Base-by-base conservation (phyloP, 2,329 filamentous ascomycete genomes). In the Claviceps pusilla region DNA sequence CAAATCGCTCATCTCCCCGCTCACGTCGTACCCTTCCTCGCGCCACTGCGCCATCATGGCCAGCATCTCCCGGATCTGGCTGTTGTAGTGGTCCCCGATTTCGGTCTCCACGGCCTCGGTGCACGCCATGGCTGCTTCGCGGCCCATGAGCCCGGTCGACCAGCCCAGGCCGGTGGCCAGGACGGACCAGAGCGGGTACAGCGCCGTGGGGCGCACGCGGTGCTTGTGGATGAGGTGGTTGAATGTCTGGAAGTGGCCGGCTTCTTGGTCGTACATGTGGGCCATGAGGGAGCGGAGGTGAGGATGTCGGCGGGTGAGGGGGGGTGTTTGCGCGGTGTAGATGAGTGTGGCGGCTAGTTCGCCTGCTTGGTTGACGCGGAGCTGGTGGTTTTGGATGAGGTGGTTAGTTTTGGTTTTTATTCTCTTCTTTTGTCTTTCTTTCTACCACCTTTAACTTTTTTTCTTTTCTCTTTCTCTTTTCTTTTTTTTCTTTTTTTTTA, bases 211-310 rank as follows among this genome's bases (percentile, higher is more conserved):
- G 0, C 93, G 87, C 52, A 98, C 83, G 55, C 89, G 88, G 69
- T 97, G 93, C 63, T 84, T 86, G 19, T 86, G 82, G 4, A 97
- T 75, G 31, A 97, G 77, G 3, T 74, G 64, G 69, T 95, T 95
- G 77, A 97, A 98, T 41, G 84, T 93, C 4, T 73, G 70, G 61
- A 97, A 83, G 69, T 98, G 93, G 9, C 82, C 85, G 12, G 81
- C 89, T 74, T 98, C 93, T 68, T 98, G 93, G 63, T 93, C 88
- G 74, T 95, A 90, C 93, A 98, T 98, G 76, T 97, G 93, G 62
- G 84, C 81, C 89, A 98, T 95, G 37, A 97, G 73, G 0, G 89
- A 86, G 7, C 88, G 84, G 19, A 98, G 82, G 66, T 95, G 87
- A 1, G 93, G 91, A 67, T 96, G 84, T 4, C 84, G 80, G 59